phyloP scores from a whole-genome alignment of 2,329 filamentous ascomycete genomes.

The Tympanopsis confertula region DNA sequence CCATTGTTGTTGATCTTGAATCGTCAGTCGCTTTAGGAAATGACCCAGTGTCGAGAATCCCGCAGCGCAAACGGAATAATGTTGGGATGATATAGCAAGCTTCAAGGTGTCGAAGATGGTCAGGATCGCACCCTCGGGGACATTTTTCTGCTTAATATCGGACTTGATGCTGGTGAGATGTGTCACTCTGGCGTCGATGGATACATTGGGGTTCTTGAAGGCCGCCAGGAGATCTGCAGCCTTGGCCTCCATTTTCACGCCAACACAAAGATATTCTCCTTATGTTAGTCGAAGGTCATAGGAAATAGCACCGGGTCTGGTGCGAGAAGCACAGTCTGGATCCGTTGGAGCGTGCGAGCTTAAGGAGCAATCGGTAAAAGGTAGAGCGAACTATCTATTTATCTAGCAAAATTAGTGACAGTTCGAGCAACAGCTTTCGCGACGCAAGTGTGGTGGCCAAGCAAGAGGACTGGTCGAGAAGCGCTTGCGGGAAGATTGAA shows the following conservation, averaged over 20 bases:
- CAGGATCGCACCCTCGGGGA: not conserved
- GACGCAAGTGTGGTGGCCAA: no score
- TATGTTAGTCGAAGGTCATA: no score
- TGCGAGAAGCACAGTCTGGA: no score
- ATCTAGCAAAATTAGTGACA: no score
- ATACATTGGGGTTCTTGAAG: not conserved
- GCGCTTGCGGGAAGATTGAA: no score
- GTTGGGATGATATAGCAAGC: slow-evolving; percentile 40
- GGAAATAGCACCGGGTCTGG: no score
- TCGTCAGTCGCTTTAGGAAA: slow-evolving; percentile 45
- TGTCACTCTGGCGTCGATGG: not conserved
- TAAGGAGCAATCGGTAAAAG: no score
- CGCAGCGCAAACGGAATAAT: slow-evolving; percentile 41
- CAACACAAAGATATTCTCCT: no score
- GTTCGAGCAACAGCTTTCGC: no score
- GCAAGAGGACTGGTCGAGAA: no score
- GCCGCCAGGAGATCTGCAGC: not conserved
- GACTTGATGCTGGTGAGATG: not conserved
- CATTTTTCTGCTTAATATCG: slow-evolving; percentile 1
- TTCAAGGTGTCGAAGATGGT: slow-evolving; percentile 46
- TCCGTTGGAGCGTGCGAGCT: no score
- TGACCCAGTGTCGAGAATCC: slow-evolving; percentile 51
- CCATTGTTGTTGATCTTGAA: slow-evolving; percentile 41
- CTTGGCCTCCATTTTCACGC: not conserved
- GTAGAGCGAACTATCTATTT: no score